These are phyloP conservation scores for Zymoseptoria brevis DNA, from an alignment of 2,329 filamentous ascomycete genomes.

Conservation along the genomic window DNA sequence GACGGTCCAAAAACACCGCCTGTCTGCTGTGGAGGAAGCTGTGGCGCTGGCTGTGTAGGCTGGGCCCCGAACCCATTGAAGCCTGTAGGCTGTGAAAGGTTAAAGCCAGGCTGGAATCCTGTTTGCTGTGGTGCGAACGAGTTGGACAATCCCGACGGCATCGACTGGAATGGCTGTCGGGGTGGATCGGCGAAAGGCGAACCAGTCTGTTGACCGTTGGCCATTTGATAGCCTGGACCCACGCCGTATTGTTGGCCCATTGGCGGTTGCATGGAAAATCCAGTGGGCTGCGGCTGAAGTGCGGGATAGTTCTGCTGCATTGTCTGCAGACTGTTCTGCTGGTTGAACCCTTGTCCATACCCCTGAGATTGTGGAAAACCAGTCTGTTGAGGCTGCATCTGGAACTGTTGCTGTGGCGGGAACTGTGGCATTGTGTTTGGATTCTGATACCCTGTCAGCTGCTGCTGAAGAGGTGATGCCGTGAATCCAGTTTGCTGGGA, in stretches of 20 bases:
- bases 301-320: constrained; percentile 27
- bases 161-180: constrained; percentile 33
- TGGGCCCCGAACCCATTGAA: constrained; percentile 39
- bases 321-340: constrained; percentile 25
- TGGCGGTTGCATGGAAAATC: constrained; percentile 30
- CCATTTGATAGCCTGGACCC: constrained; percentile 39
- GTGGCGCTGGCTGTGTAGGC: constrained; percentile 40
- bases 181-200: constrained; percentile 52
- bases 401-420: constrained; percentile 31
- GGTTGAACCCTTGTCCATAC: constrained; percentile 29
- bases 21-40: constrained; percentile 50
- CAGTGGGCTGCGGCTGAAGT: constrained; percentile 50
- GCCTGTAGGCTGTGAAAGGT: constrained; percentile 32
- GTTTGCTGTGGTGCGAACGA: constrained; percentile 31
- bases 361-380: constrained; percentile 27
- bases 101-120: constrained; percentile 37
- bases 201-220: constrained; percentile 37
- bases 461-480: constrained; percentile 68
- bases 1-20: constrained; percentile 31
- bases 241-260: constrained; percentile 12
- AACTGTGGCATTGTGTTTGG: constrained; percentile 46
- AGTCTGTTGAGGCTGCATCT: constrained; percentile 31
- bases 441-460: constrained; percentile 66
- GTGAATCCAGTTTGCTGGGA: constrained; percentile 59
- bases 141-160: constrained; percentile 31